Conservation (phyloP, 129 eudicot species). For the Kitagawia praeruptora region DNA sequence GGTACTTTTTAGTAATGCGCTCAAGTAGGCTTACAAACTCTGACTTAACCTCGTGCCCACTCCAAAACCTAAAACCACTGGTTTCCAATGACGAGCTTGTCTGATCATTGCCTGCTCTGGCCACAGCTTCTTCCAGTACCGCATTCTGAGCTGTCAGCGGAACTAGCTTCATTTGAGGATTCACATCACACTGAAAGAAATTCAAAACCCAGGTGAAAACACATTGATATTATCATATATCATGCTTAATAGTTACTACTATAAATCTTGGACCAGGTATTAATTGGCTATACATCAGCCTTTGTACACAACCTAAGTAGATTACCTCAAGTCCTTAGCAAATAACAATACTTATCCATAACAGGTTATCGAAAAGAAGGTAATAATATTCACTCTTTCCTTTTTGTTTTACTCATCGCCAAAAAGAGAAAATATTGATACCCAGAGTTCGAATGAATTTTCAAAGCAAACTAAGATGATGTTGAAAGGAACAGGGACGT, state of each 20-base stretch:
- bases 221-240: not conserved
- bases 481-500: not conserved
- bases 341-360: not conserved
- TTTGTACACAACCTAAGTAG: not conserved
- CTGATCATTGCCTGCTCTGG: not conserved
- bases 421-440: not conserved
- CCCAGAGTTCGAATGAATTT: not conserved
- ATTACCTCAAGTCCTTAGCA: not conserved
- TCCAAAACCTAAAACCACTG: not conserved
- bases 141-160: not conserved
- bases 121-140: not conserved
- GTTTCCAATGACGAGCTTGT: not conserved
- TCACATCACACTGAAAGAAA: not conserved
- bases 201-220: not conserved
- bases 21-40: not conserved
- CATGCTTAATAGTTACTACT: not conserved
- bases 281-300: not conserved
- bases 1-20: constrained; percentile 1
- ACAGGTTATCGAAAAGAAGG: not conserved
- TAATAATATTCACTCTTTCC: not conserved
- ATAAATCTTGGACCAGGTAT: not conserved
- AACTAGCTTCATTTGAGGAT: not conserved
- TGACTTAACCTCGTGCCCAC: not conserved
- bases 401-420: not conserved
- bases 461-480: not conserved